A percentile compares a stretch with the other conserved stretches of the same genome.
phyloP scores from a whole-genome alignment of 2,329 filamentous ascomycete genomes.

The Coniochaeta pulveracea region DNA sequence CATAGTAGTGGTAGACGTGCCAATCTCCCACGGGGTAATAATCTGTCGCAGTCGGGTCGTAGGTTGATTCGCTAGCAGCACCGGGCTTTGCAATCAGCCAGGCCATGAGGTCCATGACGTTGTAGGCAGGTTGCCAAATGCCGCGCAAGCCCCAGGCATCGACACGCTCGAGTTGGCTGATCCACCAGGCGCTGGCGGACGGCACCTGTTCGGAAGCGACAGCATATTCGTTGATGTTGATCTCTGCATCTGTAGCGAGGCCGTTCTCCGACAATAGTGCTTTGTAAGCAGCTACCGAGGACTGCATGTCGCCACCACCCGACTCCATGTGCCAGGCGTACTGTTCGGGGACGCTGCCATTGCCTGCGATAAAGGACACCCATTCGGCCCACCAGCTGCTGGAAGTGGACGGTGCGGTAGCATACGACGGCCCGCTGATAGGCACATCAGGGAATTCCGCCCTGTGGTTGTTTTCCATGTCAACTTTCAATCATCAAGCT shows the following conservation, averaged over 20 bases:
- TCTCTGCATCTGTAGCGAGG: not conserved
- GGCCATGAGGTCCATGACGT: not conserved
- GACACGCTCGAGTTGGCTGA: not conserved
- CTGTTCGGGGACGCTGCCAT: not conserved
- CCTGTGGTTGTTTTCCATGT: no score
- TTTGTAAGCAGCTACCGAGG: not conserved
- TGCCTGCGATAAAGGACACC: not conserved
- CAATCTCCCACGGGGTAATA: not conserved
- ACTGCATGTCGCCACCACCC: not conserved
- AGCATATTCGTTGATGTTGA: not conserved
- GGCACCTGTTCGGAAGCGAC: not conserved
- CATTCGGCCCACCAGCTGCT: not conserved
- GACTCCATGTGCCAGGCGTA: not conserved
- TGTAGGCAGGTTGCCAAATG: not conserved
- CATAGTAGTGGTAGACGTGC: not conserved
- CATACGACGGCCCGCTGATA: not conserved
- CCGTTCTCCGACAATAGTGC: not conserved
- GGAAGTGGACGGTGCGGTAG: not conserved
- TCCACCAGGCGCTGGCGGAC: not conserved
- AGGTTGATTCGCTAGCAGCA: no score
- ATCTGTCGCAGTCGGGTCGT: no score
- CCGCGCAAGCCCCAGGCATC: not conserved
- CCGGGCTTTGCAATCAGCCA: not conserved
- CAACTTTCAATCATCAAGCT: no score
- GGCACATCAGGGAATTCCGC: no score